Evolutionary conservation across 208 protist genomes (phyloP), one percentile per base, ranked within the genome.

Genomic region (Vickermania ingenoplastis): DNA sequence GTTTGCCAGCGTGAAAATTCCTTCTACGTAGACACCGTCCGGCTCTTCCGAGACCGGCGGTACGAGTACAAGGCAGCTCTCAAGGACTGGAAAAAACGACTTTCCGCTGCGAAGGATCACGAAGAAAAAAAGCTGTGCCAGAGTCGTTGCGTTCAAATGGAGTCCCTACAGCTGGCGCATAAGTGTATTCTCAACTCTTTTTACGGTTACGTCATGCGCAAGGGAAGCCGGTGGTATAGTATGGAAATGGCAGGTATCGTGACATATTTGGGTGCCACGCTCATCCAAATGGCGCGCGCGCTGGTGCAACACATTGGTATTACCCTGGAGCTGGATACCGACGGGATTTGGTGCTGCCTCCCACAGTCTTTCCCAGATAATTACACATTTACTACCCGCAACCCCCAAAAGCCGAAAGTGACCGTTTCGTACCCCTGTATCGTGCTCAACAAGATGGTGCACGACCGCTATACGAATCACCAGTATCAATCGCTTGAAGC

Each of bases 101-200:
- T 97, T 2, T 84, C 90, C 53, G 68, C 79, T 5, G 87, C 97
- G 0, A 95, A 69, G 58, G 80, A 89, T 48, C 53, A 67, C 2
- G 87, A 97, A 31, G 88, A 97, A 41, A 67, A 88, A 3, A 95
- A 93, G 68, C 25, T 92, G 21, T 94, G 82, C 59, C 77, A 92
- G 71, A 92, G 83, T 51, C 87, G 97, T 45, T 91, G 98, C 17
- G 83, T 99, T 2, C 87, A 99, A 36, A 99, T 99, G 82, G 98
- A 99, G 53, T 99, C 98, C 2, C 87, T 99, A 21, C 99, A 99
- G 86, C 83, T 99, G 13, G 98, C 98, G 17, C 98, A 99, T 79
- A 99, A 99, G 81, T 99, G 98, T 76, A 99, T 99, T 79, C 84
- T 99, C 21, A 99, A 99, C 87, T 99, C 97, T 17, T 99, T 99